Conservation (phyloP, 2,329 filamentous ascomycete species). For the Neospermospora avenae region DNA sequence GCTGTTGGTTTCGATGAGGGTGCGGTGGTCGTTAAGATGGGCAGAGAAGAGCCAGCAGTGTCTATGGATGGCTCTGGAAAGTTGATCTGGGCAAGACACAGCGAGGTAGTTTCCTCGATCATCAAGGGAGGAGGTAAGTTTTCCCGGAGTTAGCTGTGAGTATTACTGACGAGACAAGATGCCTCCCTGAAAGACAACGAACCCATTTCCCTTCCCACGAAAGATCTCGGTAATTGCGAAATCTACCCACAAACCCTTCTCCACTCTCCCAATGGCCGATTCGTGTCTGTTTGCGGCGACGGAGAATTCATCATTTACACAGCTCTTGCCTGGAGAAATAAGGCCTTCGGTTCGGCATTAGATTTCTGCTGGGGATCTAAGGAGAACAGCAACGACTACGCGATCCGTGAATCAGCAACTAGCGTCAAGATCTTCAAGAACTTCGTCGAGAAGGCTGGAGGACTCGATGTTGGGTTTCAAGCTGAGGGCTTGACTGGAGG, state of each 20-base stretch:
- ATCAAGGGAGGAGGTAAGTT: slow-evolving; percentile 77
- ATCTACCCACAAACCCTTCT: slow-evolving; percentile 92
- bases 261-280: slow-evolving; percentile 93
- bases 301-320: slow-evolving; percentile 99
- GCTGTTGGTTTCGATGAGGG: slow-evolving; percentile 97
- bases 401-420: slow-evolving; percentile 89
- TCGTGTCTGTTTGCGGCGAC: slow-evolving; percentile 86
- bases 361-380: slow-evolving; percentile 98
- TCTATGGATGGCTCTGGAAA: slow-evolving; percentile 97
- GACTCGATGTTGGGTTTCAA: slow-evolving; percentile 91
- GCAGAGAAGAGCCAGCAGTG: slow-evolving; percentile 92
- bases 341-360: slow-evolving; percentile 90
- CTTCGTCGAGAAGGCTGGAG: slow-evolving; percentile 86
- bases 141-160: background rate
- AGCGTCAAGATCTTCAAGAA: slow-evolving; percentile 98
- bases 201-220: slow-evolving; percentile 80
- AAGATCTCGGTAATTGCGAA: slow-evolving; percentile 94
- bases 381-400: slow-evolving; percentile 97
- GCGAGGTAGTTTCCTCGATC: slow-evolving; percentile 89
- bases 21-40: slow-evolving; percentile 96
- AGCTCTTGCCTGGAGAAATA: slow-evolving; percentile 92
- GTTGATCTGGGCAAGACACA: slow-evolving; percentile 92
- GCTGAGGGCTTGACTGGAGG: slow-evolving; percentile 89
- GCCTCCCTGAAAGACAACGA: slow-evolving; percentile 81
- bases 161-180: slow-evolving; percentile 50